These are phyloP conservation scores for Globomyces pollinis-pini DNA, from an alignment of 192 early-diverging fungal species.

Conservation along the genomic window DNA sequence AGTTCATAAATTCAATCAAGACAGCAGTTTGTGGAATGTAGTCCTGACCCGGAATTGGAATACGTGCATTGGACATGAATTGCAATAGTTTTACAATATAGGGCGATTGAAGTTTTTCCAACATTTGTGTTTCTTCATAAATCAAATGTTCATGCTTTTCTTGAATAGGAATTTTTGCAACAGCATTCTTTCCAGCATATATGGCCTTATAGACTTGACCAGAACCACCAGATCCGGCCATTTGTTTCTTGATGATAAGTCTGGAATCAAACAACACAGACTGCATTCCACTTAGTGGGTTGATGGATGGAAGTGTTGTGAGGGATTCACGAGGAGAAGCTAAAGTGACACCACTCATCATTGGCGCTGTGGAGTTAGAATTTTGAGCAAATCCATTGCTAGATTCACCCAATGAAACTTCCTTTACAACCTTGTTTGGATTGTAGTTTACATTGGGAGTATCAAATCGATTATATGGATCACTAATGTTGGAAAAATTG, in stretches of 20 bases:
- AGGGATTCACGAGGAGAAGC: too few relatives aligned
- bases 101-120: neutral
- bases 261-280: too few relatives aligned
- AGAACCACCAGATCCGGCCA: constrained; percentile 4
- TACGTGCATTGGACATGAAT: neutral
- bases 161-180: constrained; percentile 1
- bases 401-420: too few relatives aligned
- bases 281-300: too few relatives aligned
- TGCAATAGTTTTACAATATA: neutral
- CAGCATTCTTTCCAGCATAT: constrained; percentile 1
- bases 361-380: too few relatives aligned
- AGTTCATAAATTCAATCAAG: constrained; percentile 8
- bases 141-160: constrained; percentile 8
- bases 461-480: too few relatives aligned
- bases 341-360: too few relatives aligned
- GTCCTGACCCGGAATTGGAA: neutral
- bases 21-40: neutral
- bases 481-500: too few relatives aligned
- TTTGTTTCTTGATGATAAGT: constrained; percentile 4
- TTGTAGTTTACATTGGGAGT: too few relatives aligned
- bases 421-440: too few relatives aligned
- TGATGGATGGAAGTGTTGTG: too few relatives aligned
- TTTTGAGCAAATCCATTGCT: too few relatives aligned
- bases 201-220: constrained; percentile 7
- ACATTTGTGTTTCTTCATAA: neutral